Percentiles rank a stretch among this genome's conserved stretches.
phyloP scores from a whole-genome alignment of 2,329 filamentous ascomycete species.

The Hypoxylon sp. region DNA sequence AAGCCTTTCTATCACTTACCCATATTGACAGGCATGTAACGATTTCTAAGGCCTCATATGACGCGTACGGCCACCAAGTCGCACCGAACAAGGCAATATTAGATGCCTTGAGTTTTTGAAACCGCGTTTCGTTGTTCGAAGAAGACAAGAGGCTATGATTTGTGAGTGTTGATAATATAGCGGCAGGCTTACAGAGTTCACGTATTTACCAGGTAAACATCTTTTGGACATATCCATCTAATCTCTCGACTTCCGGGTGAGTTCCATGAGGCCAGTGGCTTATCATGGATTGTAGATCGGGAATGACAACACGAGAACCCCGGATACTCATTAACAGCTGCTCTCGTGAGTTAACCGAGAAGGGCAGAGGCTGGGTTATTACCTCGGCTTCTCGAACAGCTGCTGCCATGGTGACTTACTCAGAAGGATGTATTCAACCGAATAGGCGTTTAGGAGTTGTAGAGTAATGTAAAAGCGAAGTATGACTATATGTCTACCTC shows the following conservation, averaged over 20 bases:
- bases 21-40: slow-evolving; percentile 26
- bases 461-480: neutral
- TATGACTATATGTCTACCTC: neutral
- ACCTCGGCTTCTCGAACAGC: neutral
- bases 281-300: slow-evolving; percentile 35
- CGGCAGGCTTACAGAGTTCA: neutral
- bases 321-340: slow-evolving; percentile 19
- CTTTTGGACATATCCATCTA: slow-evolving; percentile 30
- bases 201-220: slow-evolving; percentile 19
- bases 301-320: slow-evolving; percentile 31
- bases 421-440: neutral
- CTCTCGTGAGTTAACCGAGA: slow-evolving; percentile 9
- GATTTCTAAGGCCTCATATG: slow-evolving; percentile 27
- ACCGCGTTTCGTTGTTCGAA: slow-evolving; percentile 3
- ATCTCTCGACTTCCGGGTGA: slow-evolving; percentile 29
- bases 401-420: slow-evolving; percentile 13
- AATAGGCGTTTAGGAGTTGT: neutral
- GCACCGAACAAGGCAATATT: slow-evolving; percentile 26
- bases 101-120: slow-evolving; percentile 18
- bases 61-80: slow-evolving; percentile 41
- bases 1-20: slow-evolving; percentile 20
- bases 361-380: neutral
- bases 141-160: slow-evolving; percentile 17
- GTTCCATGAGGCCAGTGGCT: slow-evolving; percentile 37
- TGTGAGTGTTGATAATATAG: neutral